phyloP scores from a whole-genome alignment of 2,329 filamentous ascomycete species.

The Pyrenochaeta sp. region DNA sequence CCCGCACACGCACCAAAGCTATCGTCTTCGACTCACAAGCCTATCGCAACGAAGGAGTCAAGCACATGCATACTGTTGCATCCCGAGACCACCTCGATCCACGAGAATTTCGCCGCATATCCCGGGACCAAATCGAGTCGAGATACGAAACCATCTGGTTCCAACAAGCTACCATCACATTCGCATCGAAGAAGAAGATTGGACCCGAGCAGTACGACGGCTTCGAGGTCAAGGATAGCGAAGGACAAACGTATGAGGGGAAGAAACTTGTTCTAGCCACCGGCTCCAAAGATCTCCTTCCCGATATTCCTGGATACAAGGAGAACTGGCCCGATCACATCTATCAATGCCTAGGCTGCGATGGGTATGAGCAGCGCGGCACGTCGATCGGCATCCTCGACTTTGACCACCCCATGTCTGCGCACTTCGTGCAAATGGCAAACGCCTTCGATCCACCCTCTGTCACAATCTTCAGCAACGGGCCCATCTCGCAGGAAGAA shows the following conservation, averaged over 20 bases:
- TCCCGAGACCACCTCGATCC: constrained; percentile 41
- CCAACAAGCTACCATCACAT: constrained; percentile 32
- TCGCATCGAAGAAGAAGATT: constrained; percentile 26
- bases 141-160: constrained; percentile 50
- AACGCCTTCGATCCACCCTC: constrained; percentile 27
- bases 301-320: constrained; percentile 61
- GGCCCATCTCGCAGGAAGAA: constrained; percentile 12
- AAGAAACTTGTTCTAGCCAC: constrained; percentile 65
- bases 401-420: constrained; percentile 28
- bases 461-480: constrained; percentile 41
- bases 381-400: constrained; percentile 38
- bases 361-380: constrained; percentile 67
- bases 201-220: constrained; percentile 27
- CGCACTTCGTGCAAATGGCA: constrained; percentile 38
- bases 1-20: constrained; percentile 50
- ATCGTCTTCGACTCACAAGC: constrained; percentile 54
- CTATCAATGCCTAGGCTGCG: constrained; percentile 68
- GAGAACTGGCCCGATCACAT: constrained; percentile 60
- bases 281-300: constrained; percentile 62
- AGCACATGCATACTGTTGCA: constrained; percentile 56
- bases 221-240: constrained; percentile 54
- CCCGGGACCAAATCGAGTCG: constrained; percentile 45
- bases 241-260: constrained; percentile 57
- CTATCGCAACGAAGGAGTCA: constrained; percentile 54
- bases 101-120: constrained; percentile 37